These are phyloP conservation scores for Emericellopsis terricola DNA, from an alignment of 495 filamentous ascomycete genomes.

Conservation along the genomic window DNA sequence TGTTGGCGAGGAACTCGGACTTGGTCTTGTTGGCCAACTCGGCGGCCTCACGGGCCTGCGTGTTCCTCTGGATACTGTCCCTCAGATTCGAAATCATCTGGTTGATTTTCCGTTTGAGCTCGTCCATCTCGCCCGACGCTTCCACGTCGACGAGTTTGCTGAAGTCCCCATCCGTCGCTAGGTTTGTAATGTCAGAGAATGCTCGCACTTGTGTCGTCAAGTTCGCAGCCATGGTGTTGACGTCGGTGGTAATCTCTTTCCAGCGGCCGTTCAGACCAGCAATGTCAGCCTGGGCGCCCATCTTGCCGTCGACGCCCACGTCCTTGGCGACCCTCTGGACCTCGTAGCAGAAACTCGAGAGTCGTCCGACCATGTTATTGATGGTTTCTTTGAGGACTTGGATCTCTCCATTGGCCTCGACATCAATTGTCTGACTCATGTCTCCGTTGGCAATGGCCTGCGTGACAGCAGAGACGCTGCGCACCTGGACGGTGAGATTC, in stretches of 20 bases:
- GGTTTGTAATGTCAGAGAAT: conserved; percentile 95
- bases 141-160: conserved; percentile 95
- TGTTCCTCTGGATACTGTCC: conserved; percentile 95
- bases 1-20: conserved; percentile 96
- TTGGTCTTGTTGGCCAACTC: conserved; percentile 97
- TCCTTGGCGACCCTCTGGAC: conserved; percentile 92
- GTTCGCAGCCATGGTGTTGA: conserved; percentile 98
- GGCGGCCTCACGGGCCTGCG: conserved; percentile 86
- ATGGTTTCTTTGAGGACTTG: conserved; percentile 90
- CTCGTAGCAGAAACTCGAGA: conserved; percentile 94
- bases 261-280: conserved; percentile 85
- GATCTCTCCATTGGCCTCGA: conserved; percentile 91
- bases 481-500: conserved; percentile 87
- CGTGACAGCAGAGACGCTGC: conserved; percentile 91
- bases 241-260: conserved; percentile 96
- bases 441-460: conserved; percentile 89
- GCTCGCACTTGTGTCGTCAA: conserved; percentile 95
- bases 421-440: conserved; percentile 90
- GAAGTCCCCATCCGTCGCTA: conserved; percentile 92
- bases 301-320: conserved; percentile 95
- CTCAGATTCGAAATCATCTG: conserved; percentile 94
- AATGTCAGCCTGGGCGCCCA: conserved; percentile 95
- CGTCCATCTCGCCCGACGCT: conserved; percentile 97
- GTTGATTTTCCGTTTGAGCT: conserved; percentile 97
- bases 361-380: conserved; percentile 96